phyloP scores from a whole-genome alignment of 345 rosid genomes.

The Psidium guajava region DNA sequence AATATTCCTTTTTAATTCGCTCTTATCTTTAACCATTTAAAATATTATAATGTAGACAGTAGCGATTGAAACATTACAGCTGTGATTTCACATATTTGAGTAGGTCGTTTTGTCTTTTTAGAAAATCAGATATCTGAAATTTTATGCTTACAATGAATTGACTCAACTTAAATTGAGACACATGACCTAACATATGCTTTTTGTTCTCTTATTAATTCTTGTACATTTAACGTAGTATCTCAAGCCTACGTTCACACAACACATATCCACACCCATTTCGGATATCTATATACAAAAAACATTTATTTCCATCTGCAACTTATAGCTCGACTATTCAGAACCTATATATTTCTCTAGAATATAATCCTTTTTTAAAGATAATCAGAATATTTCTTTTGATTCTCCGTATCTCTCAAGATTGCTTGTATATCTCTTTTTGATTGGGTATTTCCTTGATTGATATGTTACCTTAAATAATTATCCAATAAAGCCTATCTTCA shows the following conservation, averaged over 20 bases:
- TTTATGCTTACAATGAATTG: background rate
- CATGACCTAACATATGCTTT: background rate
- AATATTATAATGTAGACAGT: background rate
- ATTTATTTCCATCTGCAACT: background rate
- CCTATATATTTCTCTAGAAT: too few relatives aligned
- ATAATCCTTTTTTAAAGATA: background rate
- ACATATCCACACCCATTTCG: too few relatives aligned
- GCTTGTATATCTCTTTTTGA: background rate
- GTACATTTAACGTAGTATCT: background rate
- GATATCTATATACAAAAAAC: too few relatives aligned
- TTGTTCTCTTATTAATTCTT: background rate
- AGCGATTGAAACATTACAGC: background rate
- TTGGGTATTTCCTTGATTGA: background rate
- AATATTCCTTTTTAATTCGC: background rate
- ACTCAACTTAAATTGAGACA: background rate
- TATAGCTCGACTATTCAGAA: background rate
- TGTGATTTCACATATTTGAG: background rate
- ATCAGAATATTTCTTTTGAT: background rate
- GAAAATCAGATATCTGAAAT: background rate
- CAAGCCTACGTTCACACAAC: background rate
- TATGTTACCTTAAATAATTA: background rate
- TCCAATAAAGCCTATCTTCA: background rate
- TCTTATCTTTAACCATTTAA: background rate
- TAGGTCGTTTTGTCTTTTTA: fast-evolving
- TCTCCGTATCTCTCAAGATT: background rate